phyloP scores from a whole-genome alignment of 2,329 filamentous ascomycete species.

The Colletotrichum tropicicola region DNA sequence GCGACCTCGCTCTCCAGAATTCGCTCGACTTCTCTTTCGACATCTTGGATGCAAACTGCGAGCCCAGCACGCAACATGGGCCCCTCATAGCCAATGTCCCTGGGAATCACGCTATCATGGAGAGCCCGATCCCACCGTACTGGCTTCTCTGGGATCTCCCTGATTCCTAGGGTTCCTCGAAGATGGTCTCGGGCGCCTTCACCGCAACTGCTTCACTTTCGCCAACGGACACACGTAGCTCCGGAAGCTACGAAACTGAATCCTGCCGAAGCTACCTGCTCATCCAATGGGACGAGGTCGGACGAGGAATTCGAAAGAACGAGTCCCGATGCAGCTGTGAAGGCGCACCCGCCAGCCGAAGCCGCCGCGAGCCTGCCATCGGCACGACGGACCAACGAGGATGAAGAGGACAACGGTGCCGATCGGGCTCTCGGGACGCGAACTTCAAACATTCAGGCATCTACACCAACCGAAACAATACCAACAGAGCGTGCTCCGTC shows the following conservation, averaged over 20 bases:
- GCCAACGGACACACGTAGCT: constrained; percentile 3
- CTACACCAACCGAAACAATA: not conserved
- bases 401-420: not conserved
- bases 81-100: constrained; percentile 54
- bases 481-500: no score
- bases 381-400: not conserved
- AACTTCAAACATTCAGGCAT: not conserved
- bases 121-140: constrained; percentile 47
- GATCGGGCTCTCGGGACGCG: not conserved
- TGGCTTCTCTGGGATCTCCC: constrained; percentile 34
- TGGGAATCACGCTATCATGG: constrained; percentile 54
- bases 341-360: not conserved
- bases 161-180: constrained; percentile 27
- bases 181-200: constrained; percentile 21
- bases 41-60: not conserved
- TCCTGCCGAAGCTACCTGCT: not conserved
- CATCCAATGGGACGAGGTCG: not conserved
- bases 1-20: constrained; percentile 15
- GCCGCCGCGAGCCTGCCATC: not conserved
- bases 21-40: no score
- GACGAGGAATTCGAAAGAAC: not conserved
- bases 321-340: not conserved
- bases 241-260: not conserved
- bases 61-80: constrained; percentile 41
- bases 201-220: constrained; percentile 2